Evolutionary conservation across 148 eudicot genomes (phyloP).

Genomic region (Rhododendron griersonianum): DNA sequence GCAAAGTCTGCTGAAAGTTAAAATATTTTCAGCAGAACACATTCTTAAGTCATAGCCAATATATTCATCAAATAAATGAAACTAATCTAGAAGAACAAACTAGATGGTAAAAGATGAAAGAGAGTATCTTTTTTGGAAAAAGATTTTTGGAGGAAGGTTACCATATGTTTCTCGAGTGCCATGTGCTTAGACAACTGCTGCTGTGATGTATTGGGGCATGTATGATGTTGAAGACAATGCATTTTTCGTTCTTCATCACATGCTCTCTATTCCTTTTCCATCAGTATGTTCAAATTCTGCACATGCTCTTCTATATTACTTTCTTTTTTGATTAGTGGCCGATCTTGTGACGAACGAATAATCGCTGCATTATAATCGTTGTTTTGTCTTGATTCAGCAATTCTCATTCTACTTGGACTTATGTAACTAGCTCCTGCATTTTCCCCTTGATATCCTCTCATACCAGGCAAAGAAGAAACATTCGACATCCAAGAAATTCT

Average conservation of each 20-base stretch:
- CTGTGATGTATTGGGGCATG: not conserved
- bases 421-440: not conserved
- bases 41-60: not conserved
- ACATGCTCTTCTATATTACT: not conserved
- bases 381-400: not conserved
- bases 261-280: not conserved
- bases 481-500: constrained; percentile 26
- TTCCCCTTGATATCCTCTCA: constrained; percentile 6
- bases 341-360: not conserved
- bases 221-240: not conserved
- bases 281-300: not conserved
- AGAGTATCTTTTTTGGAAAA: too few species aligned
- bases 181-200: not conserved
- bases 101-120: not conserved
- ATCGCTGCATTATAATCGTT: not conserved
- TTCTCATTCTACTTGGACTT: not conserved
- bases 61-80: not conserved
- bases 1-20: not conserved
- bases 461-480: constrained; percentile 42
- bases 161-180: not conserved
- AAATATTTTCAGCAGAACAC: not conserved
- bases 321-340: not conserved
- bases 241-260: not conserved
- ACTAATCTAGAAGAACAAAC: not conserved
- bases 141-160: not conserved